Percentiles rank a stretch among this genome's conserved stretches.
Evolutionary conservation across 148 eudicot genomes (phyloP).

Genomic region (Hydrangea macrophylla): DNA sequence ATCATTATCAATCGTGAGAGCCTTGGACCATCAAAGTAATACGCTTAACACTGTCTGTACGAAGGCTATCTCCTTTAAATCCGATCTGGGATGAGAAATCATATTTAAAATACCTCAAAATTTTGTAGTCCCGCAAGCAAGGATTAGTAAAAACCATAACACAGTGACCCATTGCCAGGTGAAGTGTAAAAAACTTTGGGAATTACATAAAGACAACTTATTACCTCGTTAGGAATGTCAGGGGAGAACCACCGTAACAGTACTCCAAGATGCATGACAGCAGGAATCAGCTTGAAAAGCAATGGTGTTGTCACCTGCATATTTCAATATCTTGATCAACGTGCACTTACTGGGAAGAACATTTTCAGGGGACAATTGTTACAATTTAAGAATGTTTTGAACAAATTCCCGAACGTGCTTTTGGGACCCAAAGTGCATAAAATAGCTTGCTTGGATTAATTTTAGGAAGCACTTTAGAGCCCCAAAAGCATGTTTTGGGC

Average conservation of each 20-base stretch:
- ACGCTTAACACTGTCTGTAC: constrained; percentile 76
- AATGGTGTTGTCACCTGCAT: constrained; percentile 94
- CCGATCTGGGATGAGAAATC: constrained; percentile 69
- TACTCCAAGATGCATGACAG: constrained; percentile 92
- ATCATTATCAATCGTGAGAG: constrained; percentile 80
- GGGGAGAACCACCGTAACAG: constrained; percentile 91
- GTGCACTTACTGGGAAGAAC: no score
- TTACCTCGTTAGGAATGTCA: constrained; percentile 78
- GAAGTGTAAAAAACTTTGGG: neutral
- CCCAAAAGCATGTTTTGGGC: no score
- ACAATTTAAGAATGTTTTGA: no score
- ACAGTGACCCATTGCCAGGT: neutral
- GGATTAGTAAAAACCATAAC: neutral
- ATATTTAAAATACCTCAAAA: constrained; percentile 36
- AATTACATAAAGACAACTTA: constrained; percentile 3
- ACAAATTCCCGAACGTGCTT: no score
- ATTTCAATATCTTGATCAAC: neutral
- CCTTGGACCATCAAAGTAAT: constrained; percentile 72
- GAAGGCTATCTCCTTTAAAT: constrained; percentile 76
- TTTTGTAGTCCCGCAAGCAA: neutral
- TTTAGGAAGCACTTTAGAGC: no score
- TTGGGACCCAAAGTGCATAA: no score
- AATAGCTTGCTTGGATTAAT: no score
- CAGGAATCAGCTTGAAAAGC: constrained; percentile 93
- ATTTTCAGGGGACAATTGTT: no score